A percentile compares a stretch with the other conserved stretches of the same genome.
Conservation (phyloP, 129 eudicot genomes). For the Scalesia atractyloides region DNA sequence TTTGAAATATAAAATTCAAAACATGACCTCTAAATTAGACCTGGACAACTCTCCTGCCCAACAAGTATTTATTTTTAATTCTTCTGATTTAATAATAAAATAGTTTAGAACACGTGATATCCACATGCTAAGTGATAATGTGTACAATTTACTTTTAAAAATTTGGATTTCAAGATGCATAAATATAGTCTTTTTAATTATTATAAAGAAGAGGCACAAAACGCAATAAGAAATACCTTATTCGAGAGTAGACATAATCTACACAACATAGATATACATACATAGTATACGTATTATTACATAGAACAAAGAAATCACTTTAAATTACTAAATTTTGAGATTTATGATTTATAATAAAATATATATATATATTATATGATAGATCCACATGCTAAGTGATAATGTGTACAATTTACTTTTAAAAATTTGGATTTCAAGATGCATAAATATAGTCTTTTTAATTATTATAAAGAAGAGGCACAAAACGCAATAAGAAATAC, state of each 20-base stretch:
- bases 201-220: no score
- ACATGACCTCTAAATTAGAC: constrained; percentile 28
- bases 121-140: constrained; percentile 10
- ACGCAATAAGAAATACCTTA: no score
- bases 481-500: no score
- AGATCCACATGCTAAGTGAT: constrained; percentile 6
- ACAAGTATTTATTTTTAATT: constrained; percentile 15
- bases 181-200: neutral
- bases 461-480: no score
- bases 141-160: neutral
- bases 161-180: neutral
- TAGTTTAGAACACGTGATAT: neutral
- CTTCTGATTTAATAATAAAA: neutral
- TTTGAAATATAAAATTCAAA: neutral
- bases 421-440: neutral
- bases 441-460: neutral
- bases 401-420: neutral
- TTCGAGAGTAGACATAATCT: no score
- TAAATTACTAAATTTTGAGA: no score
- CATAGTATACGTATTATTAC: no score
- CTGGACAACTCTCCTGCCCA: constrained; percentile 33
- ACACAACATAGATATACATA: no score
- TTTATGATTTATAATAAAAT: no score
- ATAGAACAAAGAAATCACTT: no score
- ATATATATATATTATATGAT: no score